Conservation (phyloP, 2,329 filamentous ascomycete species). For the Botrytis pseudocinerea region DNA sequence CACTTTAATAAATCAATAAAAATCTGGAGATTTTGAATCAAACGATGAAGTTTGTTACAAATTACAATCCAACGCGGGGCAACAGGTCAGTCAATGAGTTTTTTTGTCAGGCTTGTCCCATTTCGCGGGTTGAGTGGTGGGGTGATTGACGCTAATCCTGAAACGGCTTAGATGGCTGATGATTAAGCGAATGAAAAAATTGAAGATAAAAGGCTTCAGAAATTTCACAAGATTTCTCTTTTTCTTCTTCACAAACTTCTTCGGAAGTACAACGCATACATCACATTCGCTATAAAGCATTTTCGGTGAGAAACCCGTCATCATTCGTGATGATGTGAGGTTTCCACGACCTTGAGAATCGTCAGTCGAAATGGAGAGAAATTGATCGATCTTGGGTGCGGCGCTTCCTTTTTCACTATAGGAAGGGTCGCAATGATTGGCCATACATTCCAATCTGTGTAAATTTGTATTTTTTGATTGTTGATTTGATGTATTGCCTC, state of each 20-base stretch:
- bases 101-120: conserved; percentile 5
- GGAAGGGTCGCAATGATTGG: conserved; percentile 29
- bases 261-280: conserved; percentile 27
- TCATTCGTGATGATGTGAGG: conserved; percentile 25
- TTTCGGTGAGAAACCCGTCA: conserved; percentile 29
- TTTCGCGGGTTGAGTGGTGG: conserved; percentile 10
- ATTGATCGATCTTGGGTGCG: conserved; percentile 29
- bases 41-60: conserved; percentile 19
- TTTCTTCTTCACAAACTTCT: conserved; percentile 25
- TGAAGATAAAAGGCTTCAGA: conserved; percentile 7
- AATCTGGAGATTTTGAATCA: conserved; percentile 9
- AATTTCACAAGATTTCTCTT: not conserved
- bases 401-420: conserved; percentile 27
- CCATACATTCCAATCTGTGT: conserved; percentile 25
- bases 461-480: not conserved
- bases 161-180: not conserved
- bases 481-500: not conserved
- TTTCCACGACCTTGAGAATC: conserved; percentile 30
- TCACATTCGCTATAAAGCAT: conserved; percentile 29
- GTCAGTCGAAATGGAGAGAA: conserved; percentile 28
- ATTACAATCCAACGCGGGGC: conserved; percentile 20
- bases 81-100: conserved; percentile 10
- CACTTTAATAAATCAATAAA: not conserved
- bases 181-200: conserved; percentile 19
- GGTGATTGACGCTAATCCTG: not conserved